Evolutionary conservation across 1,139 yeast genomes (phyloP).

Genomic region (Hyphopichia wangnamkhiaoensis): DNA sequence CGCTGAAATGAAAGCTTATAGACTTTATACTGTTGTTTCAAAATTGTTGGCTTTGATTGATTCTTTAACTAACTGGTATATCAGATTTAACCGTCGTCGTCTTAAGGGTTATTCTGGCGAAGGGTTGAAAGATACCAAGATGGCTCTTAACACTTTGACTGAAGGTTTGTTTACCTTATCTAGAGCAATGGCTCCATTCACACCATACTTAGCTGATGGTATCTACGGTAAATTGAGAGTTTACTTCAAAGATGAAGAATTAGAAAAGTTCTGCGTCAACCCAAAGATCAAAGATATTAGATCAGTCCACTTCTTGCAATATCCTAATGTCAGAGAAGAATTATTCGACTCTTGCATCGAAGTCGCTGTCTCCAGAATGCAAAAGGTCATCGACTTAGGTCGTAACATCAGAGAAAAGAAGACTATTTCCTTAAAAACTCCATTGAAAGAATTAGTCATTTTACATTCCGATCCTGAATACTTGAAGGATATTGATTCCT

Average conservation of each 20-base stretch:
- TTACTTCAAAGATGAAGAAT: slow-evolving; percentile 57
- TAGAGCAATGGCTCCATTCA: slow-evolving; percentile 98
- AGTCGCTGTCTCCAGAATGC: slow-evolving; percentile 92
- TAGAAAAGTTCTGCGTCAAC: slow-evolving; percentile 44
- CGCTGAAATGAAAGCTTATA: slow-evolving; percentile 83
- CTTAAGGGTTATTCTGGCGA: slow-evolving; percentile 80
- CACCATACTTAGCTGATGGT: slow-evolving; percentile 92
- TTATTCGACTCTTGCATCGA: slow-evolving; percentile 78
- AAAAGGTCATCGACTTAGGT: slow-evolving; percentile 92
- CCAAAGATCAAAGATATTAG: slow-evolving; percentile 56
- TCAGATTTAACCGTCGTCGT: slow-evolving; percentile 97
- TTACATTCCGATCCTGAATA: slow-evolving; percentile 77
- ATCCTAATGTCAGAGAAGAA: slow-evolving; percentile 84
- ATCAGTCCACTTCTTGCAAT: slow-evolving; percentile 90
- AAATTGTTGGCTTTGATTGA: slow-evolving; percentile 85
- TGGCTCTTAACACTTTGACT: slow-evolving; percentile 85
- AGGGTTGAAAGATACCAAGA: slow-evolving; percentile 78
- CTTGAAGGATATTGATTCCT: slow-evolving; percentile 74
- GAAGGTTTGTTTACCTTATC: slow-evolving; percentile 87
- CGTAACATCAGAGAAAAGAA: slow-evolving; percentile 97
- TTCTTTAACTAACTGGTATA: slow-evolving; percentile 97
- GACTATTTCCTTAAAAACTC: slow-evolving; percentile 90
- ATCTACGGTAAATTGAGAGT: slow-evolving; percentile 76
- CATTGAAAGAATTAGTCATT: slow-evolving; percentile 84
- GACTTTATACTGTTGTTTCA: slow-evolving; percentile 95